phyloP scores from a whole-genome alignment of 768 basidiomycete genomes.

The Cyclocybe aegerita region DNA sequence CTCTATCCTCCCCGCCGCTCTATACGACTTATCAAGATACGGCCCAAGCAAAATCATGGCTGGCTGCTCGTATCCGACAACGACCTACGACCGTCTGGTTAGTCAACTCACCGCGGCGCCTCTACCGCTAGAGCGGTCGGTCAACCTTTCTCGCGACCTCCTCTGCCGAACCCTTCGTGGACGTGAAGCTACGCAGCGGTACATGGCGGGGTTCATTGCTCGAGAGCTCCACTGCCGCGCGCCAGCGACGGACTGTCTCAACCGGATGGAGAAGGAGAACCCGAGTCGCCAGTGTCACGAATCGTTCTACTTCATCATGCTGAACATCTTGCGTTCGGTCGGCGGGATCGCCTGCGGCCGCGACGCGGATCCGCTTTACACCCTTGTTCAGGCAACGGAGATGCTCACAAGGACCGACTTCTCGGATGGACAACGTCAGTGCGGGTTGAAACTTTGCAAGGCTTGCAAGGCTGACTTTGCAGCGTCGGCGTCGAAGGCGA shows the following conservation, averaged over 20 bases:
- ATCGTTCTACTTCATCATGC: constrained; percentile 74
- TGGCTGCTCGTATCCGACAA: constrained; percentile 41
- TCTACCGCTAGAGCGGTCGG: constrained; percentile 14
- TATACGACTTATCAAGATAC: constrained; percentile 75
- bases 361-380: constrained; percentile 73
- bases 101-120: constrained; percentile 15
- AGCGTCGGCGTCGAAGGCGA: constrained; percentile 42
- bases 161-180: constrained; percentile 53
- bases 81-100: constrained; percentile 26
- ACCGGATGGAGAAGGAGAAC: constrained; percentile 31
- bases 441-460: constrained; percentile 34
- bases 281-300: constrained; percentile 51
- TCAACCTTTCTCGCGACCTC: constrained; percentile 34
- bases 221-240: constrained; percentile 49
- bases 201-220: constrained; percentile 60
- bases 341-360: constrained; percentile 71
- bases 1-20: constrained; percentile 63
- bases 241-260: constrained; percentile 49
- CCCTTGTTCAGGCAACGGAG: constrained; percentile 64
- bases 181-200: constrained; percentile 63
- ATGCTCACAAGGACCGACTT: constrained; percentile 75
- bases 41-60: constrained; percentile 66
- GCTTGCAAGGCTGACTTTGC: constrained; percentile 45
- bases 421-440: constrained; percentile 58
- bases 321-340: constrained; percentile 69